phyloP scores from a whole-genome alignment of 2,329 filamentous ascomycete genomes.

The Arthroderma sp. region DNA sequence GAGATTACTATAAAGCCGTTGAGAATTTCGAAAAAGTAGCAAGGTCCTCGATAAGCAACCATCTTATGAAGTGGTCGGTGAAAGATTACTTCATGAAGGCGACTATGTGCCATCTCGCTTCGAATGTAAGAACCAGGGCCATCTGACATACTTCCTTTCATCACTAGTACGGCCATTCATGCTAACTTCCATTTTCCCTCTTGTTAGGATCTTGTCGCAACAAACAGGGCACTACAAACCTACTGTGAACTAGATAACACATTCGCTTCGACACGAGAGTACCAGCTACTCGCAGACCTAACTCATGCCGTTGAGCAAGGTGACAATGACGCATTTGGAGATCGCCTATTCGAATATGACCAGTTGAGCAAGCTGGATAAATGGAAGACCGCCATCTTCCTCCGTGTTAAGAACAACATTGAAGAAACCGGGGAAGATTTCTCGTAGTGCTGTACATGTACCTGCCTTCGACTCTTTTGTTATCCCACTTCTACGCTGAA shows the following conservation, averaged over 20 bases:
- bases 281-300: constrained; percentile 67
- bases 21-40: constrained; percentile 75
- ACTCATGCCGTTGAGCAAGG: constrained; percentile 60
- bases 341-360: constrained; percentile 80
- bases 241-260: constrained; percentile 68
- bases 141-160: not conserved
- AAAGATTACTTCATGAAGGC: constrained; percentile 95
- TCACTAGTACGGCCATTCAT: not conserved
- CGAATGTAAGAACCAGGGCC: constrained; percentile 25
- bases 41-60: constrained; percentile 65
- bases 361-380: constrained; percentile 88
- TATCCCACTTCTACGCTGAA: too few species aligned
- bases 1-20: constrained; percentile 73
- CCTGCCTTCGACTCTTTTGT: too few species aligned
- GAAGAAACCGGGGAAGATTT: constrained; percentile 59
- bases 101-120: constrained; percentile 73
- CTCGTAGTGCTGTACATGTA: constrained; percentile 32
- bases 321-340: constrained; percentile 70
- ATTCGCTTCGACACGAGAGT: constrained; percentile 66
- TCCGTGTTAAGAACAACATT: constrained; percentile 73
- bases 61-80: constrained; percentile 83
- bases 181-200: too few species aligned
- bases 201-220: constrained; percentile 56
- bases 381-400: constrained; percentile 83
- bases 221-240: constrained; percentile 64